These are phyloP conservation scores for Leccinum broughii DNA, from an alignment of 768 basidiomycete species.

Conservation along the genomic window DNA sequence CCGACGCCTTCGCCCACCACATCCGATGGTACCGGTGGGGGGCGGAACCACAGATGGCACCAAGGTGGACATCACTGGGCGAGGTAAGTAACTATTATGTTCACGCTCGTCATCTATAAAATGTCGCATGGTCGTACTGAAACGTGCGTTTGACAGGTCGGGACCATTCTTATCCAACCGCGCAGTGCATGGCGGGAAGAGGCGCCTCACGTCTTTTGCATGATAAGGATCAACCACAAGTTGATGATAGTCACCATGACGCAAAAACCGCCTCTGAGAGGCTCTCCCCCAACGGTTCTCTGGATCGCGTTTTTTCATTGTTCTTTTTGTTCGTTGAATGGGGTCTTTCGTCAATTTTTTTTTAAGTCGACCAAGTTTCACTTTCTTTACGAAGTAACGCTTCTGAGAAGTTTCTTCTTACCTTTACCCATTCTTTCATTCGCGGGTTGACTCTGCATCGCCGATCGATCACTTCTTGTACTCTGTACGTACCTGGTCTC, in stretches of 20 bases:
- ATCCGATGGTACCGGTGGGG: not conserved
- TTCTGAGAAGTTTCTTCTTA: not conserved
- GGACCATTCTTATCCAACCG: not conserved
- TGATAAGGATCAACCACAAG: not conserved
- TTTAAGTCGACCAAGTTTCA: not conserved
- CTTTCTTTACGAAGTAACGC: not conserved
- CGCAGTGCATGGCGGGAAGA: slow-evolving; percentile 9
- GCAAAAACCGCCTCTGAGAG: not conserved
- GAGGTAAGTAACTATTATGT: slow-evolving; percentile 10
- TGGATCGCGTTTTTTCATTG: not conserved
- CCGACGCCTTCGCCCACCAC: not conserved
- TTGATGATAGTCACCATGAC: not conserved
- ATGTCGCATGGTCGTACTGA: not conserved
- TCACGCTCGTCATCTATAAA: not conserved
- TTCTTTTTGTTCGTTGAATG: not conserved
- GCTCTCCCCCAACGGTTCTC: not conserved
- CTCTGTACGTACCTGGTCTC: not conserved
- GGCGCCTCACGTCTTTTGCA: not conserved
- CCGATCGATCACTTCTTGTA: not conserved
- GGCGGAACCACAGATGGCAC: not conserved
- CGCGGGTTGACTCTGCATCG: not conserved
- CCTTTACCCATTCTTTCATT: not conserved
- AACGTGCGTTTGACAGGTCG: slow-evolving; percentile 1
- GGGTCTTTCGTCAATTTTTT: not conserved
- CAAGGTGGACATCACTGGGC: not conserved